Evolutionary conservation across 2,329 filamentous ascomycete genomes (phyloP), one percentile per base, ranked within the genome.

Genomic region (Beauveria bassiana): DNA sequence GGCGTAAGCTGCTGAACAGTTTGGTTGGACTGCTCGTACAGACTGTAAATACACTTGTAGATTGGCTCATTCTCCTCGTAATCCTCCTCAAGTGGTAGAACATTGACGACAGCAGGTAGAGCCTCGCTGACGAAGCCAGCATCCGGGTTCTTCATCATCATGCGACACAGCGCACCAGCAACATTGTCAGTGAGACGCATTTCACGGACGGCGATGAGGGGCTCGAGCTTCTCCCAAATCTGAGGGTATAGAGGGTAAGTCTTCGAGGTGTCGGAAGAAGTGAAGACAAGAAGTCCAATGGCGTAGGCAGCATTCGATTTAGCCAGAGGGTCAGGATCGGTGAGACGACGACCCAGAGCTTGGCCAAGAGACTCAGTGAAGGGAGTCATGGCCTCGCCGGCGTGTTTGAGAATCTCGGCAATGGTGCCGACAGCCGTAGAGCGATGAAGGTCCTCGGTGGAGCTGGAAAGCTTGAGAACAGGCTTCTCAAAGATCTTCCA

Each of bases 401-500:
- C 95, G 75, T 91, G 88, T 69, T 89, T 88, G 68, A 92, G 87
- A 73, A 91, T 90, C 79, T 98, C 93, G 28, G 93, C 93, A 65
- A 98, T 89, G 60, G 93, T 91, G 68, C 95, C 95, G 22, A 97
- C 89, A 53, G 93, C 90, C 22, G 92, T 92, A 40, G 89, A 93
- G 59, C 95, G 89, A 80, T 98, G 93, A 43, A 91, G 86, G 54
- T 88, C 81, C 75, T 97, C 93, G 66, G 88, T 88, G 64, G 91
- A 93, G 72, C 88, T 90, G 58, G 91, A 88, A 69, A 92, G 95
- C 78, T 91, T 93, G 72, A 96, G 79, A 68, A 98, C 83, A 43
- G 89, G 90, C 81, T 95, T 93, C 80, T 96, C 90, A 67, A 97
- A 96, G 69, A 96, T 87, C 81, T 96, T 96, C 91, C 92, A 98